phyloP scores from a whole-genome alignment of 768 basidiomycete genomes.

The Pisolithus microcarpus region DNA sequence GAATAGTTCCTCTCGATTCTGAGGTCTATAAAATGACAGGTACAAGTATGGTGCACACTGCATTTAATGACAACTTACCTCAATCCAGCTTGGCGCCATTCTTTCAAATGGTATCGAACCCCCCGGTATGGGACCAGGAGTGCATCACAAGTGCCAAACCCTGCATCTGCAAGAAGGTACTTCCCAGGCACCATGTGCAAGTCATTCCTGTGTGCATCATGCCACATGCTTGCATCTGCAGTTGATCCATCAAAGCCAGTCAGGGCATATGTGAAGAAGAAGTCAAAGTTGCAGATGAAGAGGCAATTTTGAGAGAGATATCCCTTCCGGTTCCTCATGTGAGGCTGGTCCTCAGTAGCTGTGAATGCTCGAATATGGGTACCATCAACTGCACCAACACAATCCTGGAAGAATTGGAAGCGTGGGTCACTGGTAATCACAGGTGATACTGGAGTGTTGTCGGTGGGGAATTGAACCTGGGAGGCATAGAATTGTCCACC shows the following conservation, averaged over 20 bases:
- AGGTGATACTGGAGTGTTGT: background rate
- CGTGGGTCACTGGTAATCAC: background rate
- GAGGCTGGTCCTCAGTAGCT: background rate
- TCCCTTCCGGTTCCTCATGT: constrained; percentile 11
- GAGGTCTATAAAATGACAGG: too few relatives aligned
- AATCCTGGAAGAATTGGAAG: constrained; percentile 2
- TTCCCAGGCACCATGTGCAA: background rate
- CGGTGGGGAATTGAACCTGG: background rate
- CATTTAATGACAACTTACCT: too few relatives aligned
- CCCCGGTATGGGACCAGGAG: too few relatives aligned
- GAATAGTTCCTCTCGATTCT: too few relatives aligned
- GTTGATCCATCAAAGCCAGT: constrained; percentile 13
- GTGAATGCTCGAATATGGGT: constrained; percentile 1
- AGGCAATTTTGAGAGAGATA: constrained; percentile 15
- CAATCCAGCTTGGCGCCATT: too few relatives aligned
- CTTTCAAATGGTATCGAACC: too few relatives aligned
- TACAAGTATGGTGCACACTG: too few relatives aligned
- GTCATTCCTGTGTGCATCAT: constrained; percentile 2
- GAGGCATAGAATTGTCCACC: background rate
- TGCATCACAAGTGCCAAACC: too few relatives aligned
- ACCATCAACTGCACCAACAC: constrained; percentile 8
- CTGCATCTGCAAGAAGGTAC: too few relatives aligned
- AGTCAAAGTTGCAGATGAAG: constrained; percentile 11
- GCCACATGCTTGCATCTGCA: constrained; percentile 8
- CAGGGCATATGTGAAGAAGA: constrained; percentile 9